Percentiles rank a stretch among this genome's conserved stretches.
These are phyloP conservation scores for Gossypium trilobum DNA, from an alignment of 441 rosid genomes.

Conservation along the genomic window DNA sequence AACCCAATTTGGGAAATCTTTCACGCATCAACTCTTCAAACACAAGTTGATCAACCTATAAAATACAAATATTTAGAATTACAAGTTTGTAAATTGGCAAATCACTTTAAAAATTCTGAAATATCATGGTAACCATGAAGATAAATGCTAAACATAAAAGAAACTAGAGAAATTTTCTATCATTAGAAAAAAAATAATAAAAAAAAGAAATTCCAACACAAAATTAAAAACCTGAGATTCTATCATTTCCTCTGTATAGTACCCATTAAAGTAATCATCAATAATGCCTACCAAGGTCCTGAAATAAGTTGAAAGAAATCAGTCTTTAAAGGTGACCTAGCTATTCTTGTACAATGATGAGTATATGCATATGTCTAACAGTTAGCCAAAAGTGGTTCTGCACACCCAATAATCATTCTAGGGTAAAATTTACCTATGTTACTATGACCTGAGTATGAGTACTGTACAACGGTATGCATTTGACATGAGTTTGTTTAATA, in stretches of 20 bases:
- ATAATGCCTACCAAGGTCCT: slow-evolving; percentile 66
- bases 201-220: neutral
- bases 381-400: neutral
- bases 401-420: neutral
- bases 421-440: neutral
- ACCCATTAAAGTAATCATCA: slow-evolving; percentile 64
- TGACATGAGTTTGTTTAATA: neutral
- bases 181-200: neutral
- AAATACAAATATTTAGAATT: slow-evolving; percentile 13
- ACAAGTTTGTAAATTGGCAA: neutral
- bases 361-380: neutral
- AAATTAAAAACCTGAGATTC: slow-evolving; percentile 55
- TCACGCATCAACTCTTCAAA: slow-evolving; percentile 64
- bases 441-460: neutral
- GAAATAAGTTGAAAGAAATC: slow-evolving; percentile 22
- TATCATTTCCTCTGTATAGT: slow-evolving; percentile 59
- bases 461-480: neutral
- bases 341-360: too few relatives aligned
- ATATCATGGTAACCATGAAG: slow-evolving; percentile 8
- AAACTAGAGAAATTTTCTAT: neutral
- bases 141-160: neutral
- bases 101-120: neutral
- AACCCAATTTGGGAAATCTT: slow-evolving; percentile 67
- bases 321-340: neutral
- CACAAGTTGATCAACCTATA: slow-evolving; percentile 72